A percentile compares a stretch with the other conserved stretches of the same genome.
Evolutionary conservation across 1,139 yeast species (phyloP).

Genomic region (Arxiozyma slooffiae): DNA sequence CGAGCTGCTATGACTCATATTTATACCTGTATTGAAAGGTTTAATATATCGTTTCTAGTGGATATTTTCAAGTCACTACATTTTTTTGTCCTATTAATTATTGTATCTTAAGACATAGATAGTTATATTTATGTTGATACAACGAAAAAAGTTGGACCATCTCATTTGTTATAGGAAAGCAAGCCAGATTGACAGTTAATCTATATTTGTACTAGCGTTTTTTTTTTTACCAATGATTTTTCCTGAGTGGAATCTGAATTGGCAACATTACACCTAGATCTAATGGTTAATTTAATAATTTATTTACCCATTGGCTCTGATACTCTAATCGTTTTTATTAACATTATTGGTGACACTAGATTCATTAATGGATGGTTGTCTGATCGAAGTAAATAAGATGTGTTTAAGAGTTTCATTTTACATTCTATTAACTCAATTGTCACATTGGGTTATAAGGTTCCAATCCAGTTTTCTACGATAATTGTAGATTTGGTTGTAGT

Average conservation of each 20-base stretch:
- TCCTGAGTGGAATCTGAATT: conserved; percentile 88
- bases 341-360: conserved; percentile 74
- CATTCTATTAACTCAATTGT: conserved; percentile 59
- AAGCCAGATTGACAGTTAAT: conserved; percentile 82
- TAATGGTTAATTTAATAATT: conserved; percentile 61
- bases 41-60: conserved; percentile 77
- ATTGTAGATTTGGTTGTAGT: conserved; percentile 78
- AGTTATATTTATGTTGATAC: conserved; percentile 62
- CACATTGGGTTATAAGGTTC: conserved; percentile 77
- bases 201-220: conserved; percentile 76
- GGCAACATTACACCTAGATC: conserved; percentile 83
- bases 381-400: conserved; percentile 47
- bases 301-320: conserved; percentile 70
- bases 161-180: conserved; percentile 55
- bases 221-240: conserved; percentile 81
- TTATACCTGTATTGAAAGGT: conserved; percentile 84
- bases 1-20: conserved; percentile 82
- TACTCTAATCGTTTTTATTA: conserved; percentile 51
- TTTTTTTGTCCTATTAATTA: conserved; percentile 55
- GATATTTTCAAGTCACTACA: conserved; percentile 78
- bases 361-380: conserved; percentile 86
- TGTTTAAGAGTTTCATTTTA: conserved; percentile 61
- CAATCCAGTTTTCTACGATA: conserved; percentile 73
- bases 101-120: conserved; percentile 76
- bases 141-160: conserved; percentile 49